These are phyloP conservation scores for Ziziphus jujuba DNA, from an alignment of 306 rosid species.

Conservation along the genomic window DNA sequence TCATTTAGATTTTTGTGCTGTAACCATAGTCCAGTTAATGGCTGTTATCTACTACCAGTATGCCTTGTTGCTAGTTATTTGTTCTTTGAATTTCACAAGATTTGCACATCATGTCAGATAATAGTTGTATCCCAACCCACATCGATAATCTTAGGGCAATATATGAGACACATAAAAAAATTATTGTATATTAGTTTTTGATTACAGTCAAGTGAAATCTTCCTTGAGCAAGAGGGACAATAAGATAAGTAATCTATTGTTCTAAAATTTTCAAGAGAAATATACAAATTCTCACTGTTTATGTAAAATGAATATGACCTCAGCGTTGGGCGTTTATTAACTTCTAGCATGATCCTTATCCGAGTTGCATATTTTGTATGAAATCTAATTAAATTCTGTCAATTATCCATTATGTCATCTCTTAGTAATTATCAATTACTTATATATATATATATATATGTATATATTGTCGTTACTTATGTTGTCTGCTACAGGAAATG, in stretches of 20 bases:
- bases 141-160: too few relatives aligned
- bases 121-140: too few relatives aligned
- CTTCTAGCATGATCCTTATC: not conserved
- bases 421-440: too few relatives aligned
- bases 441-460: not conserved
- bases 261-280: not conserved
- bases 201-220: too few relatives aligned
- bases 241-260: too few relatives aligned
- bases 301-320: not conserved
- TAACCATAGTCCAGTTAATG: not conserved
- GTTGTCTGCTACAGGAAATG: not conserved
- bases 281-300: not conserved
- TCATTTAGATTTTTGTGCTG: not conserved
- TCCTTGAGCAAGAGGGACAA: too few relatives aligned
- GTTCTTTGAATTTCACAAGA: too few relatives aligned
- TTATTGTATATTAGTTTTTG: too few relatives aligned
- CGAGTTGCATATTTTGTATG: not conserved
- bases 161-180: too few relatives aligned
- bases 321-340: not conserved
- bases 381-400: not conserved
- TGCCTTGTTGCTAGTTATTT: not conserved
- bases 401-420: too few relatives aligned
- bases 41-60: not conserved
- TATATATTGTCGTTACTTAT: not conserved
- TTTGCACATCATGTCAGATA: too few relatives aligned